phyloP scores from a whole-genome alignment of 768 basidiomycete species.

The Pleurotus sapidus region DNA sequence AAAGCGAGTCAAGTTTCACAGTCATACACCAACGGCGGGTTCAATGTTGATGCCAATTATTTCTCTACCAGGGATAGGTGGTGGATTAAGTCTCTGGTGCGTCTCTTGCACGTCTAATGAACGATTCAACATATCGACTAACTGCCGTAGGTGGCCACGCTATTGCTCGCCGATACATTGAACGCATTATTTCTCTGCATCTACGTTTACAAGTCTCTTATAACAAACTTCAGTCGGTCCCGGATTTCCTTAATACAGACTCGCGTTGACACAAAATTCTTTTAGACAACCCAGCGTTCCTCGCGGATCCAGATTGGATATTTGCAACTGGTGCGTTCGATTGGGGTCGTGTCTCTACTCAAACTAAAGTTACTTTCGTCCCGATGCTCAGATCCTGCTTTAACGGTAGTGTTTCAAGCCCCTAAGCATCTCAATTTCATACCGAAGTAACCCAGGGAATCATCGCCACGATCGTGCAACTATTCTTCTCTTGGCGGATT shows the following conservation, averaged over 20 bases:
- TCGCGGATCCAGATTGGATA: constrained; percentile 26
- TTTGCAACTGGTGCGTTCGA: constrained; percentile 33
- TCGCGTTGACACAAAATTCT: background rate
- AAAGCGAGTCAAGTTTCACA: constrained; percentile 18
- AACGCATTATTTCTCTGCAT: constrained; percentile 42
- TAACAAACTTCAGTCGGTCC: constrained; percentile 40
- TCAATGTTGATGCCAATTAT: background rate
- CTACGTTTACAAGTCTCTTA: constrained; percentile 46
- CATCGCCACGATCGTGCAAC: constrained; percentile 1
- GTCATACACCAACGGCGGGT: too few species aligned
- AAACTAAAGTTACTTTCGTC: background rate
- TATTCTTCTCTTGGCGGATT: constrained; percentile 9
- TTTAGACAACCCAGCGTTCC: constrained; percentile 20
- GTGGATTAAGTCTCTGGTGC: constrained; percentile 46
- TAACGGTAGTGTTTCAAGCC: constrained; percentile 30
- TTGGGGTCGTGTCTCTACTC: background rate
- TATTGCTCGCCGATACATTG: constrained; percentile 47
- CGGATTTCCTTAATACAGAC: background rate
- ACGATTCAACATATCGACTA: background rate
- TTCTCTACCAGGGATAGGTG: constrained; percentile 31
- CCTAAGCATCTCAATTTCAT: background rate
- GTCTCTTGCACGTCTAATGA: constrained; percentile 11
- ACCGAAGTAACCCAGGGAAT: background rate
- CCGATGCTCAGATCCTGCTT: constrained; percentile 33
- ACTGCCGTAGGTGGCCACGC: constrained; percentile 32